Base-by-base conservation (phyloP, 2,329 filamentous ascomycete species). In the Rhinocladiella mackenziei region DNA sequence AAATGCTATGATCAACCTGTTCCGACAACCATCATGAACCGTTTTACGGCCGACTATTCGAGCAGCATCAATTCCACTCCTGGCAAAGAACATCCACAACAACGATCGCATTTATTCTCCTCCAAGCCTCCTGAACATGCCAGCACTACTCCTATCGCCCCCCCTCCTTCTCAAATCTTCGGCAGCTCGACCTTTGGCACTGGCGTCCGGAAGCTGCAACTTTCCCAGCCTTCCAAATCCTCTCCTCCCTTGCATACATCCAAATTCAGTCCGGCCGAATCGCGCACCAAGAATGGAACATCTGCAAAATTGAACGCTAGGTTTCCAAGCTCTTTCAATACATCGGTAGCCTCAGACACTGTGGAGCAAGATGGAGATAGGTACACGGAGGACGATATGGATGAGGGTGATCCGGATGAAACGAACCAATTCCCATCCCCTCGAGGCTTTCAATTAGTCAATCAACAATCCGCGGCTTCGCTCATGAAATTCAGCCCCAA, bases 81-180 rank as follows among this genome's bases (percentile, higher is more conserved):
- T 4, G 49, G 39, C 37, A 51, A 41, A 23, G 48, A 48, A 18
- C 50, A 43, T 10, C 45, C 50, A 26, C 41, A 28, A 25, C 34
- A 31, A 31, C 39, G 38, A 17, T 33, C 39, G 15, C 34, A 43
- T 29, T 39, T 55, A n/a, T 43, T 49, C 32, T 36, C 45, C 11
- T 48, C 49, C 44, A 45, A 50, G 31, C 28, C 37, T n/a, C 40
- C 50, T 28, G 45, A 54, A 20, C 44, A 50, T 4, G 48, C 51
- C 4, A 57, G 55, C 33, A 57, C 55, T 41, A 79, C 76, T 15
- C 77, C 77, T 22, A 68, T 70, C 44, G 76, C 73, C 2, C 68
- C 68, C 31, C 75, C 75, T 34, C 73, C 75, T 19, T 70, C 71
- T 5, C 68, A 68, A 31, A 56, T 73, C 14, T 73, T 77, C 53